These are phyloP conservation scores for Chaetoceros muelleri DNA, from an alignment of 108 stramenopile species.

Conservation along the genomic window DNA sequence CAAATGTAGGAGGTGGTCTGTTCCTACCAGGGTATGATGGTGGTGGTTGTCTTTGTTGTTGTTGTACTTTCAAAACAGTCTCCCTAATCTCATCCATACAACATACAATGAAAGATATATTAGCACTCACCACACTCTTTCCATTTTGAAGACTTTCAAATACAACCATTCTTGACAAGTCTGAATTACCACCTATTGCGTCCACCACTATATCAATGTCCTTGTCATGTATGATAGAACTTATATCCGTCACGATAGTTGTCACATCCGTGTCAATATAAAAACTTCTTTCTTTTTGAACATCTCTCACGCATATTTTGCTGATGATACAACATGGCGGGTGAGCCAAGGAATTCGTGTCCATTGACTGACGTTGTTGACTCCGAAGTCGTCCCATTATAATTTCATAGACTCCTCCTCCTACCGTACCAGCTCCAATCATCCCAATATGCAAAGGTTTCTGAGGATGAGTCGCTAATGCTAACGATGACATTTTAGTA, in stretches of 20 bases:
- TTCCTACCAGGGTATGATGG: conserved; percentile 3
- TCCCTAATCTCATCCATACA: conserved; percentile 43
- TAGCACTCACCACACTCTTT: conserved; percentile 77
- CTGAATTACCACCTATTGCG: conserved; percentile 64
- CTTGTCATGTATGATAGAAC: conserved; percentile 46
- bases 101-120: conserved; percentile 69
- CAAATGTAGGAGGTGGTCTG: conserved; percentile 38
- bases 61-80: conserved; percentile 13
- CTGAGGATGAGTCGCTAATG: no score
- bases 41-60: not conserved
- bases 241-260: conserved; percentile 42
- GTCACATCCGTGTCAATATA: conserved; percentile 37
- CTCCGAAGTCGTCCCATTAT: conserved; percentile 41
- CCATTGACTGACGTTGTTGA: conserved; percentile 6
- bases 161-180: conserved; percentile 47
- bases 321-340: conserved; percentile 32
- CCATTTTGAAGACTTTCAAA: conserved; percentile 27
- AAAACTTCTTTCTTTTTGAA: conserved; percentile 61
- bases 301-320: conserved; percentile 80
- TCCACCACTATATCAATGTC: conserved; percentile 69
- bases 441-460: conserved; percentile 42
- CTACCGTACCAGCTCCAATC: conserved; percentile 59
- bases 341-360: not conserved
- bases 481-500: no score
- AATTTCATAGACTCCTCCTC: conserved; percentile 70